These are phyloP conservation scores for Penicillium longicatenatum DNA, from an alignment of 495 filamentous ascomycete species.

Conservation along the genomic window DNA sequence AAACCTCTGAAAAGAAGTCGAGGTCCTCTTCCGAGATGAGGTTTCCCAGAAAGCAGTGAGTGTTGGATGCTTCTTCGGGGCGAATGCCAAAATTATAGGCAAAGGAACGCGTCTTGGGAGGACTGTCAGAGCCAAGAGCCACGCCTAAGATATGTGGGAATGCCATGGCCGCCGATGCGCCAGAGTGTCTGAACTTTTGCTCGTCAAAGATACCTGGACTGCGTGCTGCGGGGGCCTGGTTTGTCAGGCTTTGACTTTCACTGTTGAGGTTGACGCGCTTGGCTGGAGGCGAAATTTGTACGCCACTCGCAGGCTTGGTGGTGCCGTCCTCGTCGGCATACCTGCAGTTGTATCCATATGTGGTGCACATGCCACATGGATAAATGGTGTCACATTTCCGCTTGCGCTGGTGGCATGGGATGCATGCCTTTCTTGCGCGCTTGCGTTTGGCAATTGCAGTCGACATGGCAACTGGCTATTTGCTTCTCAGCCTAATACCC, in stretches of 20 bases:
- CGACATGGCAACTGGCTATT: too few relatives aligned
- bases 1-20: slow-evolving; percentile 20
- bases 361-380: slow-evolving; percentile 35
- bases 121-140: slow-evolving; percentile 31
- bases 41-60: slow-evolving; percentile 23
- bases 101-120: slow-evolving; percentile 30
- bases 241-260: neutral
- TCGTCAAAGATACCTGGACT: slow-evolving; percentile 33
- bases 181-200: slow-evolving; percentile 32
- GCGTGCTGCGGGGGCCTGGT: neutral
- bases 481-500: too few relatives aligned
- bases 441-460: slow-evolving; percentile 30
- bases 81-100: slow-evolving; percentile 39
- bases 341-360: slow-evolving; percentile 33
- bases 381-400: slow-evolving; percentile 34
- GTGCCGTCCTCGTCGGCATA: slow-evolving; percentile 27
- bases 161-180: slow-evolving; percentile 13
- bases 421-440: slow-evolving; percentile 35
- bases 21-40: slow-evolving; percentile 34
- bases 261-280: slow-evolving; percentile 17
- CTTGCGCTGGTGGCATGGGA: slow-evolving; percentile 39
- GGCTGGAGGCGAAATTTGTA: slow-evolving; percentile 2
- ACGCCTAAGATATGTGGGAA: slow-evolving; percentile 35
- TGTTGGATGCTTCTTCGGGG: slow-evolving; percentile 30
- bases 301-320: too few relatives aligned